A percentile compares a stretch with the other conserved stretches of the same genome.
Conservation (phyloP, 129 eudicot genomes). For the Silybum marianum region DNA sequence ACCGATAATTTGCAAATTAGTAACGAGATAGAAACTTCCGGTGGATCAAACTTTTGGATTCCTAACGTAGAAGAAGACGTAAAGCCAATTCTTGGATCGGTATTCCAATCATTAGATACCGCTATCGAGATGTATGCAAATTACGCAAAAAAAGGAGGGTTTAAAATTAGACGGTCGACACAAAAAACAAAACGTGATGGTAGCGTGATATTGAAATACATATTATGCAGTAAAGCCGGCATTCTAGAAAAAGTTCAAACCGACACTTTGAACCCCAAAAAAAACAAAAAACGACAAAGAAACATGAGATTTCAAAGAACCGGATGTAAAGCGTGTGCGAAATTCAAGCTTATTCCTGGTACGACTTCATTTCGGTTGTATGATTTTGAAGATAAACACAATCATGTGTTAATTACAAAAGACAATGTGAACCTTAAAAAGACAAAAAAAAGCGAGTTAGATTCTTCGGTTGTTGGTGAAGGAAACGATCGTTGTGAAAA, state of each 20-base stretch:
- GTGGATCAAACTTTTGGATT: constrained; percentile 1
- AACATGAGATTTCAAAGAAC: background rate
- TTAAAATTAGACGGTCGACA: background rate
- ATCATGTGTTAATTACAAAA: background rate
- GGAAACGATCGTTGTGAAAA: background rate
- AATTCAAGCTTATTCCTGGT: constrained; percentile 1
- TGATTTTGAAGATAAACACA: background rate
- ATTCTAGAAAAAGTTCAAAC: background rate
- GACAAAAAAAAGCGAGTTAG: background rate
- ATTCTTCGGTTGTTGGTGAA: background rate
- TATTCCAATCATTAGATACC: background rate
- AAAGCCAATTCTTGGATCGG: background rate
- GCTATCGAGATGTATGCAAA: background rate
- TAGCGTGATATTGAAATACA: background rate
- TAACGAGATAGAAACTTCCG: background rate
- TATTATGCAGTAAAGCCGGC: background rate
- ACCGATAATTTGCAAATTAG: background rate
- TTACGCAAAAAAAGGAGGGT: background rate
- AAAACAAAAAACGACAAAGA: background rate
- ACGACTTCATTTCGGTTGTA: background rate
- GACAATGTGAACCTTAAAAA: background rate
- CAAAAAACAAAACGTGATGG: background rate
- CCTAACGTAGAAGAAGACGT: background rate
- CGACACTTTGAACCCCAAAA: background rate
- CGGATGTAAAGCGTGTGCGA: background rate